Percentiles rank a stretch among this genome's conserved stretches.
phyloP scores from a whole-genome alignment of 805 yeast species.

The Clavispora vitiphila region DNA sequence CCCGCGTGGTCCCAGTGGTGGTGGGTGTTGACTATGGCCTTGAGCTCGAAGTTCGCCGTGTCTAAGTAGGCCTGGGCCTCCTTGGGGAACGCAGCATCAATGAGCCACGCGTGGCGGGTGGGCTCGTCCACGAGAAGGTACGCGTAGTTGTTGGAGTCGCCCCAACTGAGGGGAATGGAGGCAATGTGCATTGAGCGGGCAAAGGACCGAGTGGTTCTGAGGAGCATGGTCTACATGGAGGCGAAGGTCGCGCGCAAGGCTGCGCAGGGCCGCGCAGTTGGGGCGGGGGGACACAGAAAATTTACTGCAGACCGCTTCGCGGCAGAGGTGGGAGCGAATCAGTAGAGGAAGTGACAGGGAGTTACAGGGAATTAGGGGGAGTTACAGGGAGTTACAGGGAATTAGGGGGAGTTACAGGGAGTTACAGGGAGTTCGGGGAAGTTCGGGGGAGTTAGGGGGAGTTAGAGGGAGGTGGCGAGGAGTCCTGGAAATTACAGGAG shows the following conservation, averaged over 20 bases:
- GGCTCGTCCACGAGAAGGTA: conserved; percentile 69
- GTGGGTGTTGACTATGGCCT: conserved; percentile 88
- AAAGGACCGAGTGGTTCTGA: neutral
- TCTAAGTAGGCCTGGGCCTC: conserved; percentile 49
- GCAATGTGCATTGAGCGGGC: conserved; percentile 64
- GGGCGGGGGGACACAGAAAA: too few relatives aligned
- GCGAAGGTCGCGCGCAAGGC: neutral
- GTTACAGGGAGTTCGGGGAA: too few relatives aligned
- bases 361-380: too few relatives aligned
- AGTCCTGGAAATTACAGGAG: too few relatives aligned
- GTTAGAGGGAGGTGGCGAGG: too few relatives aligned
- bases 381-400: too few relatives aligned
- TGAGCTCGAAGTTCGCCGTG: conserved; percentile 45
- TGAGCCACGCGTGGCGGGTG: conserved; percentile 68
- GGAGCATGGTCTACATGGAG: neutral
- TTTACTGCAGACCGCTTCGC: too few relatives aligned
- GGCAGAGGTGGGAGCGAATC: too few relatives aligned
- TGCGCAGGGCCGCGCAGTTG: too few relatives aligned
- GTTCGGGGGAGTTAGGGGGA: too few relatives aligned
- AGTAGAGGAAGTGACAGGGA: too few relatives aligned
- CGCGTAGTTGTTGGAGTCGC: conserved; percentile 85
- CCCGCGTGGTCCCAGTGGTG: conserved; percentile 96
- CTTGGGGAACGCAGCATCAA: conserved; percentile 88
- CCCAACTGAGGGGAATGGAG: conserved; percentile 92
- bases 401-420: too few relatives aligned